phyloP scores from a whole-genome alignment of 805 yeast genomes.

The Candida taoyuanica region DNA sequence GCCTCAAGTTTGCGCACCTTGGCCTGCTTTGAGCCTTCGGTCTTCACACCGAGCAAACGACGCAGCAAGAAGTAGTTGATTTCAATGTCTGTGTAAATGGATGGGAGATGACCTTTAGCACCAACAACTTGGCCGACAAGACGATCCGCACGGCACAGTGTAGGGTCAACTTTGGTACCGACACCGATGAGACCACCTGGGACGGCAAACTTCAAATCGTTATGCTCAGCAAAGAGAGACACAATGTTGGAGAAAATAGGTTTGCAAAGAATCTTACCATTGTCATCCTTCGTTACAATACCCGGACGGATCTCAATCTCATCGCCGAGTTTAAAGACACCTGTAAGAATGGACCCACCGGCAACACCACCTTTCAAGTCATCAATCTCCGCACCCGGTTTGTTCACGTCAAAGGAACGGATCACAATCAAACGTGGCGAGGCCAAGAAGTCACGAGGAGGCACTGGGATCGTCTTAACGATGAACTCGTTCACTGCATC shows the following conservation, averaged over 20 bases:
- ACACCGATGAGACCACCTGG: slow-evolving; percentile 99
- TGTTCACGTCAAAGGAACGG: slow-evolving; percentile 97
- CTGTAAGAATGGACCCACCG: slow-evolving; percentile 96
- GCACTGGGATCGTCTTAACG: slow-evolving; percentile 93
- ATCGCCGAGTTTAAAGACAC: slow-evolving; percentile 96
- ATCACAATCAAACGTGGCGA: slow-evolving; percentile 94
- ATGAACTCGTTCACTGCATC: slow-evolving; percentile 98
- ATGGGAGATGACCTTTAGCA: slow-evolving; percentile 92
- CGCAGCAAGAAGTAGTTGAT: slow-evolving; percentile 94
- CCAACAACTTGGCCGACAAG: slow-evolving; percentile 99
- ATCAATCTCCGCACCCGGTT: slow-evolving; percentile 96
- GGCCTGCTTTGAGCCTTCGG: slow-evolving; percentile 95
- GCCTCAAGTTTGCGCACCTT: slow-evolving; percentile 91
- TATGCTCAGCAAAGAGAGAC: slow-evolving; percentile 94
- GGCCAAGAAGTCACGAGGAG: slow-evolving; percentile 90
- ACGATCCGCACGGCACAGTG: slow-evolving; percentile 98
- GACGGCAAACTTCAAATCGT: slow-evolving; percentile 96
- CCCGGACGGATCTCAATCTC: slow-evolving; percentile 99
- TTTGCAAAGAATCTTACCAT: slow-evolving; percentile 83
- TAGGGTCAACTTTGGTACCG: slow-evolving; percentile 98
- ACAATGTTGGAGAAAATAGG: slow-evolving; percentile 94
- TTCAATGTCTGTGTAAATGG: slow-evolving; percentile 95
- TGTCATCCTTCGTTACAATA: slow-evolving; percentile 92
- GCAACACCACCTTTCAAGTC: slow-evolving; percentile 99
- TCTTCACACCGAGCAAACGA: slow-evolving; percentile 96